A percentile compares a stretch with the other conserved stretches of the same genome.
Conservation (phyloP, 345 rosid species). For the Lepidium africanum region DNA sequence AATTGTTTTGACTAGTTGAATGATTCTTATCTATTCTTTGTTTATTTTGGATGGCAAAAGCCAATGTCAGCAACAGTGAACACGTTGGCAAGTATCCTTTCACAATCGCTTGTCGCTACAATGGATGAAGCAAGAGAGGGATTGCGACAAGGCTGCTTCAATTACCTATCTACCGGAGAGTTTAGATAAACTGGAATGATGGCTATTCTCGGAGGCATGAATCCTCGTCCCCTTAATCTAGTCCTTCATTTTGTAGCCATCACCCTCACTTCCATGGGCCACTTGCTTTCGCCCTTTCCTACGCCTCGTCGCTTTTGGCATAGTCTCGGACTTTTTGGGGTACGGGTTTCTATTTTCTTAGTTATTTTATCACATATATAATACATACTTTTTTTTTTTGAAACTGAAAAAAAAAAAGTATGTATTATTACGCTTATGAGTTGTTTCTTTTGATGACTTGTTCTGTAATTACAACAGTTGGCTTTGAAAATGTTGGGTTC, state of each 20-base stretch:
- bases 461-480: constrained; percentile 18
- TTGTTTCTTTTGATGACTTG: neutral
- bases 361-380: neutral
- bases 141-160: constrained; percentile 29
- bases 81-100: constrained; percentile 23
- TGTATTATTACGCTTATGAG: too few relatives aligned
- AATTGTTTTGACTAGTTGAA: neutral
- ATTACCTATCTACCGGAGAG: constrained; percentile 22
- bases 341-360: neutral
- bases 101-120: constrained; percentile 22
- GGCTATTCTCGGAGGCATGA: constrained; percentile 30
- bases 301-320: constrained; percentile 31
- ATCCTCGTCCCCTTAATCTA: constrained; percentile 21
- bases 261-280: constrained; percentile 24
- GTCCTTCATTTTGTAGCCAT: constrained; percentile 27
- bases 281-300: constrained; percentile 30
- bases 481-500: constrained; percentile 36
- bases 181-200: constrained; percentile 14
- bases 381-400: neutral
- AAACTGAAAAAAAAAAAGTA: too few relatives aligned
- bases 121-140: constrained; percentile 28
- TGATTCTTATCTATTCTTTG: neutral
- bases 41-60: constrained; percentile 6
- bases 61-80: constrained; percentile 35
- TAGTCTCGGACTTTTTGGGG: constrained; percentile 22